Evolutionary conservation across 2,329 filamentous ascomycete genomes (phyloP), one percentile per base, ranked within the genome.

Genomic region (Metarhizium brunneum): DNA sequence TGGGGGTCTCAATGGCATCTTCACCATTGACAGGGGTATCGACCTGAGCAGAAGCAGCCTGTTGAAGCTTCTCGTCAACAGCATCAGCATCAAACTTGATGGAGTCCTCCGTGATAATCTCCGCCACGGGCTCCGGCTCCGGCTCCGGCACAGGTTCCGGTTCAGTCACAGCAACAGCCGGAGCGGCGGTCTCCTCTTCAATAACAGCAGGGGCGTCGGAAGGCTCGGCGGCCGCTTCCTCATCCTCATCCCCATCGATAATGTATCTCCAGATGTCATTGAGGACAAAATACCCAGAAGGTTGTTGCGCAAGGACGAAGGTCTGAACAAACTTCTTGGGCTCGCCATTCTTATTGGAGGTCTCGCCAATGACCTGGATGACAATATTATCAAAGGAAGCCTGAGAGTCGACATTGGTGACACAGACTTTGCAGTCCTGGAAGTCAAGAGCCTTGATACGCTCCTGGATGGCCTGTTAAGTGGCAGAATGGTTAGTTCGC

Each of bases 241-340:
- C 91, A 47, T 81, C 81, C 64, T 92, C 88, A 59, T 81, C 81
- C 64, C 92, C 88, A 59, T 94, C 90, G 61, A 87, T 85, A 62
- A 99, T 85, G 74, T 95, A 97, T 64, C 94, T 84, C 77, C 97
- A 90, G 70, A 99, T 96, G 68, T 99, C 94, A 73, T 99, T 99
- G 65, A 99, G 83, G 38, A 99, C 92, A 65, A 95, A 99, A 79
- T 97, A 99, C 61, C 94, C 94, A 56, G 92, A 95, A 52, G 90
- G 90, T 76, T 99, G 94, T 72, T 92, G 86, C 51, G 94, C 94
- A 60, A 99, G 88, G 60, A 99, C 90, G 65, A 99, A 99, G 53
- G 92, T 97, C 80, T 99, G 94, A 45, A 92, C 88, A 68, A 99
- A 99, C 73, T 96, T 96, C 78, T 89, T 92, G 66, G 92, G 90